phyloP scores from a whole-genome alignment of 257 asterid genomes.

The Jacaranda copaia region DNA sequence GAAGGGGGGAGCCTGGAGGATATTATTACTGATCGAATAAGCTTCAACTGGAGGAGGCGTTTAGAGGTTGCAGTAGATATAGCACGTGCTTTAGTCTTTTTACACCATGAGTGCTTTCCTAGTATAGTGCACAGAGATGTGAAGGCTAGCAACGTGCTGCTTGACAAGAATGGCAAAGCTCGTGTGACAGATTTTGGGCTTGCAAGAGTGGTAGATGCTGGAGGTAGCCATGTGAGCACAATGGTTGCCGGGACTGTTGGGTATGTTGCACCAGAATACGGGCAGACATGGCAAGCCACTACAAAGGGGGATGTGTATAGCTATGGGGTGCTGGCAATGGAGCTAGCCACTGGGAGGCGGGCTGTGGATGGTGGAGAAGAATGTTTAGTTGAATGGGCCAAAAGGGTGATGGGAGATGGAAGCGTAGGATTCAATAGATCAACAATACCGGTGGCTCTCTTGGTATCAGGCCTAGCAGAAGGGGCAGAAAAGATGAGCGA shows the following conservation, averaged over 20 bases:
- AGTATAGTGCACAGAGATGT: slow-evolving; percentile 89
- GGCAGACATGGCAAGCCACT: slow-evolving; percentile 93
- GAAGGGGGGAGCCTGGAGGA: slow-evolving; percentile 90
- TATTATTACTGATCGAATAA: slow-evolving; percentile 53
- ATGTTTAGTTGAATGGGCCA: slow-evolving; percentile 90
- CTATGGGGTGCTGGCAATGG: slow-evolving; percentile 89
- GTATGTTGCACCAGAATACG: slow-evolving; percentile 95
- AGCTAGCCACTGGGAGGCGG: slow-evolving; percentile 87
- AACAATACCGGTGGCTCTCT: slow-evolving; percentile 60
- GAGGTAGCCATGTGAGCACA: slow-evolving; percentile 86
- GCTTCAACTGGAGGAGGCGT: slow-evolving; percentile 66
- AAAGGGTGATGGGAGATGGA: slow-evolving; percentile 77
- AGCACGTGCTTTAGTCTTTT: slow-evolving; percentile 75
- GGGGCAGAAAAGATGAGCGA: slow-evolving; percentile 83
- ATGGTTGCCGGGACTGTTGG: slow-evolving; percentile 97
- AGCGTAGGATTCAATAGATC: slow-evolving; percentile 45
- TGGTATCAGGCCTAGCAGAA: slow-evolving; percentile 68
- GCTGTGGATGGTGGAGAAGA: slow-evolving; percentile 96
- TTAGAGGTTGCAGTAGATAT: slow-evolving; percentile 76
- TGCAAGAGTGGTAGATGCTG: slow-evolving; percentile 76
- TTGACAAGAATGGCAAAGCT: slow-evolving; percentile 77
- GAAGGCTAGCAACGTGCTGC: slow-evolving; percentile 91
- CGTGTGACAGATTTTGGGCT: slow-evolving; percentile 95
- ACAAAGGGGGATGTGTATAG: slow-evolving; percentile 97
- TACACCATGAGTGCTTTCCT: slow-evolving; percentile 93